These are phyloP conservation scores for Didymella pinodella DNA, from an alignment of 2,329 filamentous ascomycete species.

Conservation along the genomic window DNA sequence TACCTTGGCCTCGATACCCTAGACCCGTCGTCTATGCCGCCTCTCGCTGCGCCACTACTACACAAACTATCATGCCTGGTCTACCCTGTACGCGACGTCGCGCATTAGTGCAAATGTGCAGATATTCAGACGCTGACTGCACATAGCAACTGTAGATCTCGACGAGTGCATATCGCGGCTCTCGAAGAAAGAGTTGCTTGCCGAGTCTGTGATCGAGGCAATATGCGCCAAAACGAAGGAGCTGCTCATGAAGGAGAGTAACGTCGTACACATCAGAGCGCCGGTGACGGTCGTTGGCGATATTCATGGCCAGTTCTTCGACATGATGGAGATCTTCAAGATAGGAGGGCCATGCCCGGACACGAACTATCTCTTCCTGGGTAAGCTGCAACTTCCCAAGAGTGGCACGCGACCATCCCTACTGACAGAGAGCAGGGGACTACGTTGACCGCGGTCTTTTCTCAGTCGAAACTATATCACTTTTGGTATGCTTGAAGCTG, in stretches of 20 bases:
- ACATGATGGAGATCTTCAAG: slow-evolving; percentile 98
- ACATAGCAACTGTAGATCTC: slow-evolving; percentile 88
- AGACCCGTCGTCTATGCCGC: slow-evolving; percentile 43
- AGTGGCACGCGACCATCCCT: slow-evolving; percentile 30
- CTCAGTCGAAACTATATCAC: slow-evolving; percentile 97
- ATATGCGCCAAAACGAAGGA: slow-evolving; percentile 99
- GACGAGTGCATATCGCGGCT: slow-evolving; percentile 98
- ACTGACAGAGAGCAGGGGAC: slow-evolving; percentile 69
- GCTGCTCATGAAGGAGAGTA: slow-evolving; percentile 99
- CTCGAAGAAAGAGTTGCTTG: slow-evolving; percentile 95
- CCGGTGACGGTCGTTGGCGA: slow-evolving; percentile 98
- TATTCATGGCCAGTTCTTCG: slow-evolving; percentile 98
- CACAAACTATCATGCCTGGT: slow-evolving; percentile 56
- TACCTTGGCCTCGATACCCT: slow-evolving; percentile 48
- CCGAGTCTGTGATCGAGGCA: slow-evolving; percentile 97
- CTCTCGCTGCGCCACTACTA: slow-evolving; percentile 25
- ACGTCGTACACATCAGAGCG: slow-evolving; percentile 95
- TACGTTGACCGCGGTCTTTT: slow-evolving; percentile 99
- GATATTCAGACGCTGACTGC: slow-evolving; percentile 29
- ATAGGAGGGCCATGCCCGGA: slow-evolving; percentile 97
- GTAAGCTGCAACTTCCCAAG: slow-evolving; percentile 57
- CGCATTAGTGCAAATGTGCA: slow-evolving; percentile 16
- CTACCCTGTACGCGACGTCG: slow-evolving; percentile 55
- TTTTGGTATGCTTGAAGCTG: slow-evolving; percentile 95
- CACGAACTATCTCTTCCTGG: slow-evolving; percentile 97